phyloP scores from a whole-genome alignment of 345 rosid genomes.

The Salix brachista region DNA sequence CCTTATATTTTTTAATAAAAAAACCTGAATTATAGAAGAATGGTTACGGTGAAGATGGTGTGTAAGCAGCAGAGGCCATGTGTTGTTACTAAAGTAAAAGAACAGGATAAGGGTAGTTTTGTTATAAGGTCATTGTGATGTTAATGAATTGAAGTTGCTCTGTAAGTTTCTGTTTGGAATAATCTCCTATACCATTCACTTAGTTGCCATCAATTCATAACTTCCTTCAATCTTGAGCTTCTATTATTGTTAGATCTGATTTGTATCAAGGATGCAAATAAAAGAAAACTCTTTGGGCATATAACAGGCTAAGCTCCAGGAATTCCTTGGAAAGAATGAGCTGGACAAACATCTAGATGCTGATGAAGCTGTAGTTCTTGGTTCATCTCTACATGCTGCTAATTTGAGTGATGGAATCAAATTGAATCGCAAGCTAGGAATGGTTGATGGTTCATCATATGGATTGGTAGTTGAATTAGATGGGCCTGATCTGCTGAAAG shows the following conservation, averaged over 20 bases:
- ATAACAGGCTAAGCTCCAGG: slow-evolving; percentile 83
- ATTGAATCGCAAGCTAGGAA: slow-evolving; percentile 90
- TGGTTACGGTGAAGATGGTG: background rate
- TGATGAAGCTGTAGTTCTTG: slow-evolving; percentile 98
- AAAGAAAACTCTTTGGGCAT: background rate
- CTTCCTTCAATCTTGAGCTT: background rate
- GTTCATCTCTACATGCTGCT: slow-evolving; percentile 90
- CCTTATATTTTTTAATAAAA: background rate
- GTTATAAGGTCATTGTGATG: background rate
- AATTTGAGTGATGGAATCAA: slow-evolving; percentile 98
- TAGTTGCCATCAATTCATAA: background rate
- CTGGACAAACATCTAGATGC: slow-evolving; percentile 98
- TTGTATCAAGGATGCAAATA: slow-evolving; percentile 1
- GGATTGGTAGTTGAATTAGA: slow-evolving; percentile 69
- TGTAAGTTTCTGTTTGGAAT: background rate
- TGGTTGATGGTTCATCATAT: slow-evolving; percentile 88
- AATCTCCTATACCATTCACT: background rate
- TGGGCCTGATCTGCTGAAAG: slow-evolving; percentile 67
- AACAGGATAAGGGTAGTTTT: background rate
- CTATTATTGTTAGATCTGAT: background rate
- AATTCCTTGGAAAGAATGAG: slow-evolving; percentile 82
- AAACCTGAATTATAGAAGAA: background rate
- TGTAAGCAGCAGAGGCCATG: background rate
- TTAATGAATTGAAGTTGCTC: background rate
- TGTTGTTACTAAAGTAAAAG: too few species aligned